phyloP scores from a whole-genome alignment of 768 basidiomycete species.

The Naganishia randhawae region DNA sequence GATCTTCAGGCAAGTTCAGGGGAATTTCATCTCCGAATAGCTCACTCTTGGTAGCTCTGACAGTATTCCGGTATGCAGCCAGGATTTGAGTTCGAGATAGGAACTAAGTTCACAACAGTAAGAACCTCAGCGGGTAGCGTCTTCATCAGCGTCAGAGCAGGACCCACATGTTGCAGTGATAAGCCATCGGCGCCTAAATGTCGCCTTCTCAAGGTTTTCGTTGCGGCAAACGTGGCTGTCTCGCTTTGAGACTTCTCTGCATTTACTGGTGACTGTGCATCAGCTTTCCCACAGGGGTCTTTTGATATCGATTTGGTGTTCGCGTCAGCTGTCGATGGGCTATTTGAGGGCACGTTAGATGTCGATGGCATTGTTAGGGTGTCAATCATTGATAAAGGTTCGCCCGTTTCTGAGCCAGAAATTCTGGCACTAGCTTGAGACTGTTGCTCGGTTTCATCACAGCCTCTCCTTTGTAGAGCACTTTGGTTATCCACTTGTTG shows the following conservation, averaged over 20 bases:
- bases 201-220: neutral
- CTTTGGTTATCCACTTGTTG: neutral
- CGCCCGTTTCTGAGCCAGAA: neutral
- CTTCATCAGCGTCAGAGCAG: neutral
- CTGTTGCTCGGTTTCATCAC: neutral
- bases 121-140: neutral
- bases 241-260: neutral
- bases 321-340: neutral
- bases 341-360: neutral
- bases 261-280: neutral
- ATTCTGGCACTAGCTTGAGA: neutral
- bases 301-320: neutral
- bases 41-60: constrained; percentile 12
- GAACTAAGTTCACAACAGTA: neutral
- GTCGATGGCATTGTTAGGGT: neutral
- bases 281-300: neutral
- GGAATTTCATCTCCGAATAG: neutral
- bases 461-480: neutral
- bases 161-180: constrained; percentile 11
- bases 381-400: neutral
- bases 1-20: neutral
- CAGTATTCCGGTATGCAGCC: constrained; percentile 7
- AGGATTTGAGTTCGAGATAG: constrained; percentile 16
- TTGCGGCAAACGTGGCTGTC: neutral
- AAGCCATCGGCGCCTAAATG: constrained; percentile 2